Evolutionary conservation across 2,329 filamentous ascomycete species (phyloP).

Genomic region (Cyanodermella asteris): DNA sequence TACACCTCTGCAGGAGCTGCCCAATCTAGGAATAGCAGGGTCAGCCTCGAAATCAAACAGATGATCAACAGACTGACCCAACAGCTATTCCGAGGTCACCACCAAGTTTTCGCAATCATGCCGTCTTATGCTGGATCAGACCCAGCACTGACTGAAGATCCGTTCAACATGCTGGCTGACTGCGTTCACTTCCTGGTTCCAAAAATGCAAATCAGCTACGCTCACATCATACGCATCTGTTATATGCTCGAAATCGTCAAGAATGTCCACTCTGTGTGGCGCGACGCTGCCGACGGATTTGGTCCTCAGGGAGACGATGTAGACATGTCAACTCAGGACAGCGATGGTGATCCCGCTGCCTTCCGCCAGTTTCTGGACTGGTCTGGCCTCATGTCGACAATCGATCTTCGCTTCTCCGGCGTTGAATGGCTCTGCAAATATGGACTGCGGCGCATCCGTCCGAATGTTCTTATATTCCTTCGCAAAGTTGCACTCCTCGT

Average conservation of each 20-base stretch:
- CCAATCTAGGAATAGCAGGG: conserved; percentile 36
- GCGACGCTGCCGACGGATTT: too few relatives aligned
- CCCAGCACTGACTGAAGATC: conserved; percentile 40
- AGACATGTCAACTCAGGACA: too few relatives aligned
- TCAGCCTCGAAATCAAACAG: conserved; percentile 45
- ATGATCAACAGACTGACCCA: conserved; percentile 49
- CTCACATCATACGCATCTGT: conserved; percentile 63
- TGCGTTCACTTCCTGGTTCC: conserved; percentile 48
- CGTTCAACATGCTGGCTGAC: conserved; percentile 65
- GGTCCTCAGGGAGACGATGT: too few relatives aligned
- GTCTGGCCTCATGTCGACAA: too few relatives aligned
- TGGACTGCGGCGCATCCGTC: too few relatives aligned
- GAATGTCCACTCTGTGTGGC: conserved; percentile 32
- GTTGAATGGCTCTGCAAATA: too few relatives aligned
- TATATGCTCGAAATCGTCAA: conserved; percentile 84
- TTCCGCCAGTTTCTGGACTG: too few relatives aligned
- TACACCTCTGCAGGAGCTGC: conserved; percentile 61
- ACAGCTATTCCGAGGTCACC: conserved; percentile 48
- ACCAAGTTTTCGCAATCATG: conserved; percentile 12
- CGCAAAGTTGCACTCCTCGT: conserved; percentile 69
- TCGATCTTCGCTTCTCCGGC: too few relatives aligned
- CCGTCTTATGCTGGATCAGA: too few relatives aligned
- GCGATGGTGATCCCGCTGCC: too few relatives aligned
- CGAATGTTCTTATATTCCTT: conserved; percentile 76
- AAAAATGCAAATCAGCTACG: conserved; percentile 48